These are phyloP conservation scores for Corynespora cassiicola DNA, from an alignment of 2,329 filamentous ascomycete species.

Conservation along the genomic window DNA sequence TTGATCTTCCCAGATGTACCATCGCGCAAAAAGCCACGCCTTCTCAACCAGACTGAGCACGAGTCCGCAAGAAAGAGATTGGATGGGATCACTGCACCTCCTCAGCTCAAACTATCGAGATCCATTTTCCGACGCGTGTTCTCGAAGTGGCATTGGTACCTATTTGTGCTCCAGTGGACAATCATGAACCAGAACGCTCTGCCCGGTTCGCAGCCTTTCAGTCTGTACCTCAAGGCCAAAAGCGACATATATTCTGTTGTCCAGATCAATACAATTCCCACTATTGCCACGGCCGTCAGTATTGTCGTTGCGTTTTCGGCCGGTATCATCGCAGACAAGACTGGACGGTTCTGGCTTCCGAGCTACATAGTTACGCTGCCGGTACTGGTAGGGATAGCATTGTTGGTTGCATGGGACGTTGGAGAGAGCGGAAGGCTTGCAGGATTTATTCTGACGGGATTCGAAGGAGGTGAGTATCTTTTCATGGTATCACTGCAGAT, in stretches of 20 bases:
- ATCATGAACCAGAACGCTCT: slow-evolving; percentile 49
- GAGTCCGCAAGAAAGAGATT: slow-evolving; percentile 21
- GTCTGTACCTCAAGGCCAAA: slow-evolving; percentile 49
- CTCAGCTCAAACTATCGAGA: slow-evolving; percentile 38
- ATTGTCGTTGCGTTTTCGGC: slow-evolving; percentile 44
- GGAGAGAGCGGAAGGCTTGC: slow-evolving; percentile 46
- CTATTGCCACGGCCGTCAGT: slow-evolving; percentile 47
- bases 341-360: slow-evolving; percentile 45
- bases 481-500: neutral
- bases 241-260: slow-evolving; percentile 37
- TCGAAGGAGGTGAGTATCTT: slow-evolving; percentile 34
- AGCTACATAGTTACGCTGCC: slow-evolving; percentile 39
- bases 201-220: slow-evolving; percentile 45
- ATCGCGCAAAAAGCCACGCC: slow-evolving; percentile 41
- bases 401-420: slow-evolving; percentile 47
- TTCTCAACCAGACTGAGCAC: slow-evolving; percentile 32
- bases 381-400: slow-evolving; percentile 38
- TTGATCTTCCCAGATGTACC: slow-evolving; percentile 50
- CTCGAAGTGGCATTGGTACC: slow-evolving; percentile 49
- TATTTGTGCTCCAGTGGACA: slow-evolving; percentile 39
- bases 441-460: slow-evolving; percentile 48
- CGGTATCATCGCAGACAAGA: slow-evolving; percentile 42
- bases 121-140: slow-evolving; percentile 48
- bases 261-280: slow-evolving; percentile 51
- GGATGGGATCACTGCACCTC: slow-evolving; percentile 31